Percentiles rank a stretch among this genome's conserved stretches.
phyloP scores from a whole-genome alignment of 2,329 filamentous ascomycete genomes.

The Fusarium cyanostomum region DNA sequence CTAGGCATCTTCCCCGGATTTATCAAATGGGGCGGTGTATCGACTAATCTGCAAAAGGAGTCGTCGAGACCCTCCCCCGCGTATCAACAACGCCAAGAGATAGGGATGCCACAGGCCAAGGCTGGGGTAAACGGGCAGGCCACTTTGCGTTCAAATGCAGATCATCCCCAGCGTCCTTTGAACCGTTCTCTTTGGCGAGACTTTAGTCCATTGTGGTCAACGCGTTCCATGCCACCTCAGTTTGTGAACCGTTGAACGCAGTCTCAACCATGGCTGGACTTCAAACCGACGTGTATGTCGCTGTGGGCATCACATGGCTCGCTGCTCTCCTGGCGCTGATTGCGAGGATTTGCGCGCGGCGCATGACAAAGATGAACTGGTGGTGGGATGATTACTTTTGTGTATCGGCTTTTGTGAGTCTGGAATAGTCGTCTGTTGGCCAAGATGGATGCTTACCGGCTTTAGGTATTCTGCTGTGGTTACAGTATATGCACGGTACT shows the following conservation, averaged over 20 bases:
- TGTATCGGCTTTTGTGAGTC: slow-evolving; percentile 38
- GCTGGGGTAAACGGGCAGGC: neutral
- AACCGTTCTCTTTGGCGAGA: neutral
- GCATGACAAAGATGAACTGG: slow-evolving; percentile 38
- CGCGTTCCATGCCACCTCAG: slow-evolving; percentile 1
- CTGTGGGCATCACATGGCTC: slow-evolving; percentile 33
- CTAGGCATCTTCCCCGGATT: slow-evolving; percentile 1
- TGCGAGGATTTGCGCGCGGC: slow-evolving; percentile 33
- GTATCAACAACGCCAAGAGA: neutral
- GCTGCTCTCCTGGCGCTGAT: slow-evolving; percentile 33
- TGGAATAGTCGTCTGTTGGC: accelerated
- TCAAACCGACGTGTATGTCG: slow-evolving; percentile 28
- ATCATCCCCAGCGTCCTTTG: slow-evolving; percentile 16
- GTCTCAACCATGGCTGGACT: slow-evolving; percentile 27
- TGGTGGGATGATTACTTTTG: slow-evolving; percentile 41
- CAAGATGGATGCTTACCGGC: neutral
- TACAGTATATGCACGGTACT: slow-evolving; percentile 28
- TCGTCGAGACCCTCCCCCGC: slow-evolving; percentile 1
- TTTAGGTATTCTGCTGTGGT: slow-evolving; percentile 30
- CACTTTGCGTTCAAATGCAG: slow-evolving; percentile 31
- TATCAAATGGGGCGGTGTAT: neutral
- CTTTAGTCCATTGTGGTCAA: slow-evolving; percentile 5
- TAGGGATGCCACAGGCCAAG: neutral
- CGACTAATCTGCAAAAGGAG: neutral
- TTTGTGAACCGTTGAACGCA: neutral